A percentile compares a stretch with the other conserved stretches of the same genome.
These are phyloP conservation scores for Nemania diffusa DNA, from an alignment of 2,329 filamentous ascomycete species.

Conservation along the genomic window DNA sequence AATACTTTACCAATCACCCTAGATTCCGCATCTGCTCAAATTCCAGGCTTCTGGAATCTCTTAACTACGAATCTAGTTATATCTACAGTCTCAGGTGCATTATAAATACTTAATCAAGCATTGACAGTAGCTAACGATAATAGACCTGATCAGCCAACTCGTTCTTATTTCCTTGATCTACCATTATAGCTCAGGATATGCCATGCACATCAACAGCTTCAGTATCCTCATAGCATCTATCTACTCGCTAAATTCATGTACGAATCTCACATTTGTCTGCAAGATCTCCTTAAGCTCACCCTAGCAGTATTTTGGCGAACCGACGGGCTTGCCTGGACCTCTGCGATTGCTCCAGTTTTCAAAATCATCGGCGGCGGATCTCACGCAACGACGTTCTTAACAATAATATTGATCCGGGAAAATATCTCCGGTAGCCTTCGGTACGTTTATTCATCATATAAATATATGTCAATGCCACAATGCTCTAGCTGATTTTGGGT, in stretches of 20 bases:
- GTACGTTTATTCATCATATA: conserved; percentile 1
- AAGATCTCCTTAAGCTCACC: not conserved
- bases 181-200: conserved; percentile 1
- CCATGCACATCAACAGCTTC: conserved; percentile 21
- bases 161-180: conserved; percentile 2
- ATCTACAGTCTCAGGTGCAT: conserved; percentile 17
- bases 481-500: not conserved
- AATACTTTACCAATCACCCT: conserved; percentile 15
- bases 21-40: not conserved
- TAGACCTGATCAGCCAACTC: conserved; percentile 24
- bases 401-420: conserved; percentile 4
- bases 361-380: conserved; percentile 24
- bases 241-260: conserved; percentile 16
- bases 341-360: conserved; percentile 14
- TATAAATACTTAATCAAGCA: not conserved
- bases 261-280: not conserved
- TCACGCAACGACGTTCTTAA: conserved; percentile 21
- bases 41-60: conserved; percentile 21
- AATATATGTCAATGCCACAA: not conserved
- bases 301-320: not conserved
- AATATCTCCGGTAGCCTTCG: conserved; percentile 4
- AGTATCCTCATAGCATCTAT: conserved; percentile 9
- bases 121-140: not conserved
- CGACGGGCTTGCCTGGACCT: not conserved
- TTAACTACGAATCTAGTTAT: conserved; percentile 17